Percentiles rank a stretch among this genome's conserved stretches.
Conservation (phyloP, 139 green algal species). For the Chloropicon primus region DNA sequence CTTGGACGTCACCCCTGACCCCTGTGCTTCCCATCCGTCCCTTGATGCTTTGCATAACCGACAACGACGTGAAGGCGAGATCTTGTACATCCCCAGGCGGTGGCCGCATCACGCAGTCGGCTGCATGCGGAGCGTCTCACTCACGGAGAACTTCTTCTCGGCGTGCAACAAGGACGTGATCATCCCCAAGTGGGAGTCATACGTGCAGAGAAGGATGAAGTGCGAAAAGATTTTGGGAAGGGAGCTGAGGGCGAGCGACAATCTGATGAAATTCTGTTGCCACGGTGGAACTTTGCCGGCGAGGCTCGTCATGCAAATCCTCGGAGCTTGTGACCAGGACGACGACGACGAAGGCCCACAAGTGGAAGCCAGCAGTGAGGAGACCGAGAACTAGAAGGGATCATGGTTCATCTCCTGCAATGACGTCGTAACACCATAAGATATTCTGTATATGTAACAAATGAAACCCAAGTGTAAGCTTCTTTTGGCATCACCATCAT, state of each 20-base stretch:
- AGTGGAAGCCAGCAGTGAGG: too few relatives aligned
- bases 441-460: too few relatives aligned
- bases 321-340: too few relatives aligned
- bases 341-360: too few relatives aligned
- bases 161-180: not conserved
- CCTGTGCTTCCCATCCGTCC: not conserved
- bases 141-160: constrained; percentile 10
- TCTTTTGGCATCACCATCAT: too few relatives aligned
- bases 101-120: constrained; percentile 12
- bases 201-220: not conserved
- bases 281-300: not conserved
- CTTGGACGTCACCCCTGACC: not conserved
- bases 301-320: too few relatives aligned
- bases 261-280: constrained; percentile 9
- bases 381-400: too few relatives aligned
- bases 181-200: not conserved
- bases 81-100: constrained; percentile 14
- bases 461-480: too few relatives aligned
- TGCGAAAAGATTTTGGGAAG: constrained; percentile 2
- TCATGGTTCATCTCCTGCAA: too few relatives aligned
- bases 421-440: too few relatives aligned
- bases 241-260: not conserved
- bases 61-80: not conserved
- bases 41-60: not conserved
- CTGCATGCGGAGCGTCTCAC: not conserved